A percentile compares a stretch with the other conserved stretches of the same genome.
Conservation (phyloP, 176 grass and related monocot genomes). For the maize (Zea mays) region Zm-B73-REFERENCE-NAM-5.0 NC_050105.1:78833001-78833500, state of each 20-base stretch:
- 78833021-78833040: constrained; percentile 51
- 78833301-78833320: not conserved
- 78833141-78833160: constrained; percentile 39
- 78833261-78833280: not conserved
- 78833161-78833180: constrained; percentile 41
- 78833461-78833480: constrained; percentile 13
- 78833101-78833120: constrained; percentile 21
- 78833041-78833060: constrained; percentile 24
- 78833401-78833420: not conserved
- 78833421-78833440: not conserved
- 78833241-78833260: constrained; percentile 21
- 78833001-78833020: constrained; percentile 19
- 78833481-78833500: not conserved
- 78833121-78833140: constrained; percentile 49
- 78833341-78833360: not conserved
- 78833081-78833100: constrained; percentile 4
- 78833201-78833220: constrained; percentile 46
- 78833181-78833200: constrained; percentile 28
- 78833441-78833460: not conserved
- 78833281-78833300: constrained; percentile 19
- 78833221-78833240: constrained; percentile 45
- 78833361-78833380: not conserved
- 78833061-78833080: constrained; percentile 7
- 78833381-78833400: not conserved
- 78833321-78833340: not conserved